Evolutionary conservation across 371 early-diverging fungal species (phyloP), one percentile per base, ranked within the genome.

Genomic region (Rhizomucor miehei): DNA sequence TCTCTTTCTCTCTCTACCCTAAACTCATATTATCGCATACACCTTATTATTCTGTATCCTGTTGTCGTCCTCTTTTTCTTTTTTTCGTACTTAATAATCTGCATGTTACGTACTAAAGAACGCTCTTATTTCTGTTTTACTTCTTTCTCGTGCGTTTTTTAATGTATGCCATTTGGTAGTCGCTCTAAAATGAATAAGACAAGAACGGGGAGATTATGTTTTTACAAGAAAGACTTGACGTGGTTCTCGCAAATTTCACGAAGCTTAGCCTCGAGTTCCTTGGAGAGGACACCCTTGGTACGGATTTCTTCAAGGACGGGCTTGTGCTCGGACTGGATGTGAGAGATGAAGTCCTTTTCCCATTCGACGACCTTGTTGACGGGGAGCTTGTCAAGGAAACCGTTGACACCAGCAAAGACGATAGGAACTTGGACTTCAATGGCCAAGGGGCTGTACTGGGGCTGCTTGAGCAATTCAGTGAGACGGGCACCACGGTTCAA

Each of bases 401-500:
- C 96, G 82, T 94, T 91, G 74, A 95, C 97, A 89, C 94, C 95
- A 54, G 89, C 86, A 57, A 84, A 94, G 71, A 95, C 88, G 69
- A 94, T 88, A 61, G 87, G 85, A 37, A 95, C 94, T 84, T 94
- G 94, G 77, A 89, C 85, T 25, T 95, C 94, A 57, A 95, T 91
- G 51, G 97, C 78, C 60, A 94, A 71, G 38, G 97, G 95, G 67
- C 77, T 77, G 88, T 92, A 94, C 79, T 95, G 95, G 61, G 89
- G 87, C 79, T 95, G 95, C 89, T 83, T 92, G 66, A 96, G 80
- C 69, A 96, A 81, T 84, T 96, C 97, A 48, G 95, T 95, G 43
- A 96, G 84, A 80, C 97, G 95, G 63, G 94, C 93, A 84, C 97
- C 97, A 85, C 95, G 92, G 89, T 94, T 93, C 62, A 96, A 79